Conservation (phyloP, 495 filamentous ascomycete genomes). For the Penicillium simplicissimum region DNA sequence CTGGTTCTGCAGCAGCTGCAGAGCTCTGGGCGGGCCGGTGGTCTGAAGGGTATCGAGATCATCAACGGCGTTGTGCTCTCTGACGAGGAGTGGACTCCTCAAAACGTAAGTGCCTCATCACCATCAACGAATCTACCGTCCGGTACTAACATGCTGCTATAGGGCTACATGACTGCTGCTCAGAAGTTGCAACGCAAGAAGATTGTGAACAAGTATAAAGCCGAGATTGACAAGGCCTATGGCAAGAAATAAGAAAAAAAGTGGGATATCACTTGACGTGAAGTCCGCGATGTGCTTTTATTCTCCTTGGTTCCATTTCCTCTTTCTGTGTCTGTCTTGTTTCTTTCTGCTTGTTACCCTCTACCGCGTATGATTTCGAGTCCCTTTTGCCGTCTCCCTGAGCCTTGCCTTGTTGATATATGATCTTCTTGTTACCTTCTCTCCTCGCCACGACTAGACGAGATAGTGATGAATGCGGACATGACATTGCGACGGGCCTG, state of each 20-base stretch:
- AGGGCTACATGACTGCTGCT: constrained; percentile 57
- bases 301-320: background rate
- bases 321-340: background rate
- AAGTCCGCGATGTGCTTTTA: constrained; percentile 3
- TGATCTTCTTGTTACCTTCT: constrained; percentile 5
- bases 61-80: constrained; percentile 89
- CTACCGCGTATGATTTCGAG: constrained; percentile 14
- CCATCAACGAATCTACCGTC: background rate
- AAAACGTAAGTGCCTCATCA: constrained; percentile 73
- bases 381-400: constrained; percentile 11
- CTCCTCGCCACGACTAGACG: constrained; percentile 21
- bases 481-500: constrained; percentile 14
- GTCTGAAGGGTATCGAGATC: constrained; percentile 83
- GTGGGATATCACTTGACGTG: constrained; percentile 4
- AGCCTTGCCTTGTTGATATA: constrained; percentile 19
- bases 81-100: constrained; percentile 96
- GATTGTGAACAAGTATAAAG: constrained; percentile 47
- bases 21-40: constrained; percentile 68
- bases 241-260: constrained; percentile 43
- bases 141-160: constrained; percentile 20
- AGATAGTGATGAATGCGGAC: constrained; percentile 26
- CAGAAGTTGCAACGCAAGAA: constrained; percentile 59
- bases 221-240: constrained; percentile 52
- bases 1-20: constrained; percentile 85
- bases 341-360: constrained; percentile 23